Percentiles rank a stretch among this genome's conserved stretches.
phyloP scores from a whole-genome alignment of 2,329 filamentous ascomycete species.

The Beauveria rudraprayagi region DNA sequence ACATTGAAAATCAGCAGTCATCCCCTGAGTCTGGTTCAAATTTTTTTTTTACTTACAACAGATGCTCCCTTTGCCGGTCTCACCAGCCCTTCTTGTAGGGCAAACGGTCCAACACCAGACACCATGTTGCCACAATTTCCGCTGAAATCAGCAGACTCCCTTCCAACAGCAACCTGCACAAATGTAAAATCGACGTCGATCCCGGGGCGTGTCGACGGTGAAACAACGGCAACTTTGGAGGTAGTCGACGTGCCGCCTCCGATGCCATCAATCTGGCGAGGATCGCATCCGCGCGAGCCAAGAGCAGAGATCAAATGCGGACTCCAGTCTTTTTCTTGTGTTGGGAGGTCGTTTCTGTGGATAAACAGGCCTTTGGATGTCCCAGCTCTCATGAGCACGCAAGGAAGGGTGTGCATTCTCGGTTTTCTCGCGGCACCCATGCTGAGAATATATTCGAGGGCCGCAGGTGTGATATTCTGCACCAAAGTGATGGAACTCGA shows the following conservation, averaged over 20 bases:
- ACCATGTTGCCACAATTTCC: constrained; percentile 59
- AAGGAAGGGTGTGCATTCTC: constrained; percentile 27
- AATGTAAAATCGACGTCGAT: constrained; percentile 43
- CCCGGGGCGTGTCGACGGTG: constrained; percentile 28
- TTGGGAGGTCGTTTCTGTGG: constrained; percentile 44
- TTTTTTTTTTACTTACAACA: constrained; percentile 18
- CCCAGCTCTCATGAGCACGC: constrained; percentile 54
- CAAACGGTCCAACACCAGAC: constrained; percentile 52
- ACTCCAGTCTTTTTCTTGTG: constrained; percentile 36
- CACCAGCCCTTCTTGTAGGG: constrained; percentile 42
- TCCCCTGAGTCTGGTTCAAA: background rate
- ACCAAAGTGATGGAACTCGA: background rate
- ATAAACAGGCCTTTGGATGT: constrained; percentile 56
- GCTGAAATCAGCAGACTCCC: constrained; percentile 45
- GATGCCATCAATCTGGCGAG: constrained; percentile 54
- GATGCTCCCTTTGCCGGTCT: constrained; percentile 18
- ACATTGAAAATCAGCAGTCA: background rate
- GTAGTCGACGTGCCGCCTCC: constrained; percentile 53
- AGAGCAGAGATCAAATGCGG: constrained; percentile 45
- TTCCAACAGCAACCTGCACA: constrained; percentile 36
- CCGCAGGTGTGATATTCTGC: background rate
- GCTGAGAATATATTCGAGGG: background rate
- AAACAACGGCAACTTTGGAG: constrained; percentile 54
- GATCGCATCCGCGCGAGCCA: constrained; percentile 45
- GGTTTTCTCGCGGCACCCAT: constrained; percentile 2